Evolutionary conservation across 768 basidiomycete species (phyloP).

Genomic region (Daedalea quercina): DNA sequence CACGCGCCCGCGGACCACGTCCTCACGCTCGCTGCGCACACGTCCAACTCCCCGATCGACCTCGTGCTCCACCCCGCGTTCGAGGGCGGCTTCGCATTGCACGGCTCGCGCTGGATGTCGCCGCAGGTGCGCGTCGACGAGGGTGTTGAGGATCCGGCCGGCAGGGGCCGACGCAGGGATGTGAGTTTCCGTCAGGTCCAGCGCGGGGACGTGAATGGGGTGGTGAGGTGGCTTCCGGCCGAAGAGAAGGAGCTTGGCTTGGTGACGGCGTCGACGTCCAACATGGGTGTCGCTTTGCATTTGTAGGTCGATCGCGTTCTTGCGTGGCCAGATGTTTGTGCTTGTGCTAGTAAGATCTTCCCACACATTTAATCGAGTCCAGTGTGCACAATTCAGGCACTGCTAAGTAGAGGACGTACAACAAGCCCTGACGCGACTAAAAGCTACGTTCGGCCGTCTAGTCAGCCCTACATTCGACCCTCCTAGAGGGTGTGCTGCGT

Average conservation of each 20-base stretch:
- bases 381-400: no score
- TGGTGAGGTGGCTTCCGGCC: slow-evolving; percentile 5
- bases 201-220: slow-evolving; percentile 7
- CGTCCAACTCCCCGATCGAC: slow-evolving; percentile 28
- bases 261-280: slow-evolving; percentile 7
- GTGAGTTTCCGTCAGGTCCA: not conserved
- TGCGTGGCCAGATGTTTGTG: no score
- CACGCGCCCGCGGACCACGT: slow-evolving; percentile 27
- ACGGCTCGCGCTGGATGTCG: slow-evolving; percentile 10
- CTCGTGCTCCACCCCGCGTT: slow-evolving; percentile 29
- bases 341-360: no score
- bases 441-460: no score
- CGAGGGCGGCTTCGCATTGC: slow-evolving; percentile 31
- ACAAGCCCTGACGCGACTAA: no score
- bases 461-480: no score
- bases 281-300: slow-evolving; percentile 1
- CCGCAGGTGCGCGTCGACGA: slow-evolving; percentile 1
- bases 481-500: no score
- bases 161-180: slow-evolving; percentile 8
- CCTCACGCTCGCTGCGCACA: slow-evolving; percentile 23
- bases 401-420: no score
- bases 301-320: not conserved
- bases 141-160: slow-evolving; percentile 14
- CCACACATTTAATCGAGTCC: no score
- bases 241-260: slow-evolving; percentile 5